These are phyloP conservation scores for Cardiospermum halicacabum DNA, from an alignment of 345 rosid species.

Conservation along the genomic window DNA sequence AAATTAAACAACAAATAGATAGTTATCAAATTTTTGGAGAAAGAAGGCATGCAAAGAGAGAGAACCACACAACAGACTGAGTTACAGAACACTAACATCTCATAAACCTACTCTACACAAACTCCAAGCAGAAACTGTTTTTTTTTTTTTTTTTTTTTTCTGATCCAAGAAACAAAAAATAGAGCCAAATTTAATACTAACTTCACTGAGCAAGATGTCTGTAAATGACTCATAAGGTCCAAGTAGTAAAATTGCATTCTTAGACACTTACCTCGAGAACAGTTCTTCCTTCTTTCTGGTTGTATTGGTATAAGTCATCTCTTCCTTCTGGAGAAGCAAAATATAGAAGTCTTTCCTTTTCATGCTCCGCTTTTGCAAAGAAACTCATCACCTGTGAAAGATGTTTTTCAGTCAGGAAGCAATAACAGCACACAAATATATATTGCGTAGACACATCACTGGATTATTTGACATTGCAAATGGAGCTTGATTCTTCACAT, in stretches of 20 bases:
- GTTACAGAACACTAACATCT: too few relatives aligned
- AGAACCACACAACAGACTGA: not conserved
- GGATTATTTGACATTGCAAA: not conserved
- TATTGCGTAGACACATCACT: not conserved
- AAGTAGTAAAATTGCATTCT: slow-evolving; percentile 4
- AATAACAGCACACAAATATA: not conserved
- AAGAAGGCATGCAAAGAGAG: not conserved
- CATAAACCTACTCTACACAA: too few relatives aligned
- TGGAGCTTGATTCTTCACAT: not conserved
- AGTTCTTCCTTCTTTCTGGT: slow-evolving; percentile 86
- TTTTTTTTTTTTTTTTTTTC: too few relatives aligned
- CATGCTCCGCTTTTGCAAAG: slow-evolving; percentile 76
- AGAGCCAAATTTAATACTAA: not conserved
- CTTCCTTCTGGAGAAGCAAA: slow-evolving; percentile 91
- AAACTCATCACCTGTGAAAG: slow-evolving; percentile 72
- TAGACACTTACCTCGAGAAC: slow-evolving; percentile 67
- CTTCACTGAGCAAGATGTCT: not conserved
- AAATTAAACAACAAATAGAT: not conserved
- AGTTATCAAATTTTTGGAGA: not conserved
- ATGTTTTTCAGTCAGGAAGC: slow-evolving; percentile 6
- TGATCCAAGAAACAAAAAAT: not conserved
- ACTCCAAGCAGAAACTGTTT: too few relatives aligned
- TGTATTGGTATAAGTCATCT: slow-evolving; percentile 89
- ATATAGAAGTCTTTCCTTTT: slow-evolving; percentile 82
- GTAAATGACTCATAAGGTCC: slow-evolving; percentile 5